These are phyloP conservation scores for Melastoma candidum DNA, from an alignment of 441 rosid species.

Conservation along the genomic window DNA sequence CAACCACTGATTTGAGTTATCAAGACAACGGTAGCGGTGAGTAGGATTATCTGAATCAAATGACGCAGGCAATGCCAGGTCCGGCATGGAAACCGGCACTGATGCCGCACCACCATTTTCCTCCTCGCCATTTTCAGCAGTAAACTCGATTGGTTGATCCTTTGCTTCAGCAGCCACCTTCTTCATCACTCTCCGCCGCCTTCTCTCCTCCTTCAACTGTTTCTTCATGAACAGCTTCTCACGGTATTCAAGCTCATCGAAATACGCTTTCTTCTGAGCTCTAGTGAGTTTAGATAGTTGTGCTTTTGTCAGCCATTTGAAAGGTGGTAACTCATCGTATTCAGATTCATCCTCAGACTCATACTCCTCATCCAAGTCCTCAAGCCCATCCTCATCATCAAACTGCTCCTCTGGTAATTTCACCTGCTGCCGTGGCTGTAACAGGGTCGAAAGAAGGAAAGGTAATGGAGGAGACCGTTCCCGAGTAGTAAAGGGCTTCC, in stretches of 20 bases:
- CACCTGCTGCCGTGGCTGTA: constrained; percentile 75
- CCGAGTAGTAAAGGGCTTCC: constrained; percentile 58
- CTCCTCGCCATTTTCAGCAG: constrained; percentile 56
- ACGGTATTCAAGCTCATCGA: constrained; percentile 77
- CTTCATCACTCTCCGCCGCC: constrained; percentile 26
- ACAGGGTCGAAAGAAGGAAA: constrained; percentile 75
- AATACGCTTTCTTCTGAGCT: constrained; percentile 76
- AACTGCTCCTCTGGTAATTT: constrained; percentile 85
- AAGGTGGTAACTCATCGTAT: constrained; percentile 76
- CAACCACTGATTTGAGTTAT: constrained; percentile 71
- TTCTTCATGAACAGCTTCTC: constrained; percentile 85
- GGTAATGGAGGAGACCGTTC: constrained; percentile 77
- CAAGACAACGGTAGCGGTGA: constrained; percentile 82
- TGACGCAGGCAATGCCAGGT: constrained; percentile 84
- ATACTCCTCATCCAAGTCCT: constrained; percentile 61
- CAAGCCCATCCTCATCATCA: constrained; percentile 60
- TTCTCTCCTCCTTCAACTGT: constrained; percentile 83
- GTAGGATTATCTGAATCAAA: constrained; percentile 93
- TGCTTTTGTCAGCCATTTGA: constrained; percentile 58
- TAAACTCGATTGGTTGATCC: constrained; percentile 49
- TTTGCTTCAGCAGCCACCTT: constrained; percentile 56
- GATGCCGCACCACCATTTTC: constrained; percentile 67
- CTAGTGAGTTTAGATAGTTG: constrained; percentile 62
- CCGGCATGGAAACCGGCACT: constrained; percentile 89
- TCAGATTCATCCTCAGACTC: constrained; percentile 78